A percentile compares a stretch with the other conserved stretches of the same genome.
phyloP scores from a whole-genome alignment of 2,329 filamentous ascomycete species.

The Venturia aucupariae region DNA sequence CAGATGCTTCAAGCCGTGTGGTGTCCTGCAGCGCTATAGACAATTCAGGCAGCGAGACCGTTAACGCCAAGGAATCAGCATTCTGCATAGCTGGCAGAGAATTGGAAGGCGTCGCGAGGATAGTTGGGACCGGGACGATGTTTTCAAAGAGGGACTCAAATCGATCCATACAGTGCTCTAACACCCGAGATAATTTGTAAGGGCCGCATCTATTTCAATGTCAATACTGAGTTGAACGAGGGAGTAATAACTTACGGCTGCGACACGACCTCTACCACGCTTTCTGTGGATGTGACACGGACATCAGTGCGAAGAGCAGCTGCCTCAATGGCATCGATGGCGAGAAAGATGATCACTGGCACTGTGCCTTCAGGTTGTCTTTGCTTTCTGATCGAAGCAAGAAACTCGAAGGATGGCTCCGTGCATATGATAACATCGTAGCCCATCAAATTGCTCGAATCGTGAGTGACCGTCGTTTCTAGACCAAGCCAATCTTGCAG shows the following conservation, averaged over 20 bases:
- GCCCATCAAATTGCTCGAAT: not conserved
- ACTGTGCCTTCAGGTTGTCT: constrained; percentile 16
- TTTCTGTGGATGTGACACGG: constrained; percentile 23
- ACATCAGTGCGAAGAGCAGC: constrained; percentile 26
- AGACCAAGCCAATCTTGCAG: not conserved
- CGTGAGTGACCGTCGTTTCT: not conserved
- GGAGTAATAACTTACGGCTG: constrained; percentile 5
- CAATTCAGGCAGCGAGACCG: not conserved
- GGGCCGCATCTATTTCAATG: constrained; percentile 4
- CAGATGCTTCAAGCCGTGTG: too few species aligned
- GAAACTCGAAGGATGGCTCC: constrained; percentile 26
- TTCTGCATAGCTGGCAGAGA: not conserved
- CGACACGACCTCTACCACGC: constrained; percentile 5
- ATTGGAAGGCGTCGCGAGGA: not conserved
- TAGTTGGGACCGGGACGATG: not conserved
- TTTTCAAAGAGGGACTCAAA: constrained; percentile 16
- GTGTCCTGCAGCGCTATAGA: not conserved
- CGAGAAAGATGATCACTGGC: constrained; percentile 25
- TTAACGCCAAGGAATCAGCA: not conserved
- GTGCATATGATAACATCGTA: constrained; percentile 26
- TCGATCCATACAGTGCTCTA: not conserved
- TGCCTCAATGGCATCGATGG: constrained; percentile 26
- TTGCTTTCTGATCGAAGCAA: constrained; percentile 20
- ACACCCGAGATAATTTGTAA: constrained; percentile 4
- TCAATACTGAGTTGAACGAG: not conserved